Percentiles rank a stretch among this genome's conserved stretches.
Conservation (phyloP, 495 filamentous ascomycete species). For the Evernia prunastri region DNA sequence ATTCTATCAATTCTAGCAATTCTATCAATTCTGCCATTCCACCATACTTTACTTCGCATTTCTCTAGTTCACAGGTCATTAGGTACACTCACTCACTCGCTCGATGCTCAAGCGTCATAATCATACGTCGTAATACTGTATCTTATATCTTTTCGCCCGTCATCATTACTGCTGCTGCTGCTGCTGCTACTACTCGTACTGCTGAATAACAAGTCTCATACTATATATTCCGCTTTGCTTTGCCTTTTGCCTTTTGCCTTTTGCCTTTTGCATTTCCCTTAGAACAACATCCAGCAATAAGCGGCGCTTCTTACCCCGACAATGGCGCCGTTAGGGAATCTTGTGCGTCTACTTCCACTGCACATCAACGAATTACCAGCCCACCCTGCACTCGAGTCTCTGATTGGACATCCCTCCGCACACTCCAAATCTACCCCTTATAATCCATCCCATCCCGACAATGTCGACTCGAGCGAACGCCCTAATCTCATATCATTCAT, state of each 20-base stretch:
- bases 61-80: not conserved
- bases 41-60: too few relatives aligned
- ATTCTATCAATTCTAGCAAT: too few relatives aligned
- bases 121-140: not conserved
- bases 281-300: not conserved
- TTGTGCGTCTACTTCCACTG: conserved; percentile 22
- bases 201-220: too few relatives aligned
- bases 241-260: not conserved
- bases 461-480: conserved; percentile 9
- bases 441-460: conserved; percentile 1
- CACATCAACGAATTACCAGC: conserved; percentile 22
- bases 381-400: conserved; percentile 22
- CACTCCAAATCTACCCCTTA: not conserved
- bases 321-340: conserved; percentile 25
- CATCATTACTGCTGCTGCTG: too few relatives aligned
- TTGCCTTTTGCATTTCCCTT: not conserved
- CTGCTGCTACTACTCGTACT: too few relatives aligned
- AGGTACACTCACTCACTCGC: not conserved
- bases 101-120: not conserved
- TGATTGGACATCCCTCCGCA: not conserved
- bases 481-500: conserved; percentile 23
- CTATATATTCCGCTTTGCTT: not conserved
- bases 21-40: too few relatives aligned
- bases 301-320: conserved; percentile 5
- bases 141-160: too few relatives aligned